Percentiles rank a stretch among this genome's conserved stretches.
These are phyloP conservation scores for Hypoxylon crocopeplum DNA, from an alignment of 495 filamentous ascomycete species.

Conservation along the genomic window DNA sequence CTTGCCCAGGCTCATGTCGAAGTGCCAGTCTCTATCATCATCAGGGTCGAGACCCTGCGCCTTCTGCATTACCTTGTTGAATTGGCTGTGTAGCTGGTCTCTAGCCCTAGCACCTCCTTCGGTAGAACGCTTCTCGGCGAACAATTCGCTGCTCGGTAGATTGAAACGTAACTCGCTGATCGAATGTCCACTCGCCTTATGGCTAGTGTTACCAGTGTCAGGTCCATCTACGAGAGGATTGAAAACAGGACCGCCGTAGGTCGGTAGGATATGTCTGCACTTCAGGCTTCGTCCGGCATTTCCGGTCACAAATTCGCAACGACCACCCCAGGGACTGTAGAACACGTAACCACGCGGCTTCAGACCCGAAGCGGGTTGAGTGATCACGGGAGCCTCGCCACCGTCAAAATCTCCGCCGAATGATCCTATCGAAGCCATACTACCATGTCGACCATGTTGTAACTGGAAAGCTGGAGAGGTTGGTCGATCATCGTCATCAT, in stretches of 20 bases:
- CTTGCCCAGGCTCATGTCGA: slow-evolving; percentile 76
- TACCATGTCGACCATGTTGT: slow-evolving; percentile 43
- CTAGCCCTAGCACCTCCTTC: slow-evolving; percentile 33
- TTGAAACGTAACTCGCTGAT: slow-evolving; percentile 92
- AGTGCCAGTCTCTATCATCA: slow-evolving; percentile 41
- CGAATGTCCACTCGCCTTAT: slow-evolving; percentile 49
- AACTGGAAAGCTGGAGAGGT: slow-evolving; percentile 23
- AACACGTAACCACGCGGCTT: slow-evolving; percentile 67
- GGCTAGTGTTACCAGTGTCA: slow-evolving; percentile 36
- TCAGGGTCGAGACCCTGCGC: slow-evolving; percentile 42
- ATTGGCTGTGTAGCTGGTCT: slow-evolving; percentile 46
- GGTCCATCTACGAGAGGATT: slow-evolving; percentile 50
- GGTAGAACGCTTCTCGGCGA: slow-evolving; percentile 30
- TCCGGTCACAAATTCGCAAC: slow-evolving; percentile 81
- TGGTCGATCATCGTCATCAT: slow-evolving; percentile 15
- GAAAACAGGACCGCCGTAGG: slow-evolving; percentile 43
- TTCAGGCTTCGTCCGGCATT: slow-evolving; percentile 74
- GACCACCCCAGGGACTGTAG: slow-evolving; percentile 82
- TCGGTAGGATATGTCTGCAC: slow-evolving; percentile 73
- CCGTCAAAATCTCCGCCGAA: slow-evolving; percentile 45
- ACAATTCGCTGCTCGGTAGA: slow-evolving; percentile 61
- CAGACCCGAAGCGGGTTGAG: slow-evolving; percentile 52
- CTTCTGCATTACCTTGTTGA: slow-evolving; percentile 44
- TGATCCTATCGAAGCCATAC: slow-evolving; percentile 46
- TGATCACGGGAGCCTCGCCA: slow-evolving; percentile 42